Evolutionary conservation across 1,284 basidiomycete species (phyloP), one percentile per base, ranked within the genome.

Genomic region (Ustanciosporium gigantosporum): DNA sequence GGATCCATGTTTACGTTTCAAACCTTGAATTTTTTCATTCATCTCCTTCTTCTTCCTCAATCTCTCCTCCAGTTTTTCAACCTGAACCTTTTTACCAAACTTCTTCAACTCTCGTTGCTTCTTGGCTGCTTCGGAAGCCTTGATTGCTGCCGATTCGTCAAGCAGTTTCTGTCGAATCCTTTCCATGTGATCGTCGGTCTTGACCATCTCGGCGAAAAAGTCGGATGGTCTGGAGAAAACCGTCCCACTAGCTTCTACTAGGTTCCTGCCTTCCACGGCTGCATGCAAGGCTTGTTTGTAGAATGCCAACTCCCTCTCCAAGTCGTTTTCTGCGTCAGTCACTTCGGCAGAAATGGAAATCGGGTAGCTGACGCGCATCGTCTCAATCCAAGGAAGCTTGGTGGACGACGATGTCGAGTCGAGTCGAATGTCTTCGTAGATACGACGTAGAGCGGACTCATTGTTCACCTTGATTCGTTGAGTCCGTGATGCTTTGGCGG

Each of bases 121-220:
- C 72, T 90, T 86, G 74, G 91, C 93, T 46, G 91, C 88, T 76
- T 97, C 93, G 52, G 87, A 85, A 77, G 89, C 90, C 80, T 96
- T 93, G 75, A 97, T 92, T 2, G 84, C 83, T 3, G 91, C 89
- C 22, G 83, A 81, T 78, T 98, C 94, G 78, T 97, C 90, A 21
- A 98, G 84, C 25, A 97, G 81, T 25, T 88, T 86, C 70, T 92
- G 88, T 41, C 95, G 87, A 68, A 98, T 90, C 38, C 91, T 86
- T 78, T 96, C 92, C 95, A 98, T 98, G 81, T 98, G 95, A 19
- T 90, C 83, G 74, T 98, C 95, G 21, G 87, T 88, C 81, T 98
- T 98, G 72, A 97, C 88, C 94, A 98, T 98, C 81, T 98, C 94
- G 17, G 94, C 94, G 73, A 96, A 98, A 79, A 92, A 98, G 81